Base-by-base conservation (phyloP, 352 stramenopile species). In the Phytophthora brassicae region DNA sequence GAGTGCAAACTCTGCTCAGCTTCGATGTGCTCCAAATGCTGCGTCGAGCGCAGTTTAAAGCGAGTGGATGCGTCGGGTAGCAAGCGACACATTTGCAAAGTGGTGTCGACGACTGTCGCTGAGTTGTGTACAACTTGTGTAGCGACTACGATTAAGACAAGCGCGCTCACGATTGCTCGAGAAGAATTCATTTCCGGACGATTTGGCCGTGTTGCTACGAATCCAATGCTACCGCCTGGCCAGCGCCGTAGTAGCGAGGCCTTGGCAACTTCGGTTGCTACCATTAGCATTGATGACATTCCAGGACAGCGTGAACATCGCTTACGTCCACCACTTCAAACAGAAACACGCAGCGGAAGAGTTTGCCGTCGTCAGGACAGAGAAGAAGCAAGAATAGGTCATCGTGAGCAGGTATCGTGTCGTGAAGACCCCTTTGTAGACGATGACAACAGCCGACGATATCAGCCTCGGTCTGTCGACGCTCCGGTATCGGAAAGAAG, bases 21-120 rank as follows among this genome's bases (percentile, higher is more conserved):
- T 22, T 59, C 54, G 9, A 78, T 86, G 59, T 86, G 75, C 73
- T 61, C 51, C 8, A 79, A 79, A n/a, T 86, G 77, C 41, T 71
- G 60, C 26, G 64, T 84, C 6, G 56, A 60, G 24, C 70, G 64
- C 46, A 77, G 66, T 14, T 41, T 87, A 36, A 71, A 74, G 41
- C 68, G 64, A 13, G 70, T 83, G 36, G 64, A 78, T 44, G 38
- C 72, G 19, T 71, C 61, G 4, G 54, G 60, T 17, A 61, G 59
- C 35, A 70, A 58, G 31, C 64, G 68, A 16, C 64, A 73, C 20
- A 56, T 39, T 5, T 67, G 49, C 58, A 80, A 77, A 64, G 42
- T 67, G 47, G 64, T 84, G 12, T 74, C 61, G 11, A 73, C 75
- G 19, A 68, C 60, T 14, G 38, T 70, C 8, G 75, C 77, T 8